phyloP scores from a whole-genome alignment of 176 grass and related monocot genomes.

The Oryza glaberrima region DNA sequence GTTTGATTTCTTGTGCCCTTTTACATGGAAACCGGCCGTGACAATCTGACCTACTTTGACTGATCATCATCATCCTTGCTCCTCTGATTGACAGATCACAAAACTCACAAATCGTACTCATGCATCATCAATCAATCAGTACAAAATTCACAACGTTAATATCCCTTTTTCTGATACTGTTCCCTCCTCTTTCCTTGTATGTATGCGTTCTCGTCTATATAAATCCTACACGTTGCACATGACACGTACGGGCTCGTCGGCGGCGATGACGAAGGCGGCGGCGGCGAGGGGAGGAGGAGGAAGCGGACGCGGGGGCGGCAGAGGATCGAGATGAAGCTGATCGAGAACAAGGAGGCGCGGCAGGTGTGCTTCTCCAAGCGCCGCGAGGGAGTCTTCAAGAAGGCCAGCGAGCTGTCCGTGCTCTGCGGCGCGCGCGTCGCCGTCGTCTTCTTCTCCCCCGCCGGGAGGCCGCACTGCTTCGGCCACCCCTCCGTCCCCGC shows the following conservation, averaged over 20 bases:
- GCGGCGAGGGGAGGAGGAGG: constrained; percentile 2
- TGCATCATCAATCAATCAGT: constrained; percentile 31
- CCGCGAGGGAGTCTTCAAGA: constrained; percentile 61
- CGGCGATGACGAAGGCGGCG: constrained; percentile 17
- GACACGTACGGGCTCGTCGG: background rate
- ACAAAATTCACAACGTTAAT: background rate
- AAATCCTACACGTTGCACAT: background rate
- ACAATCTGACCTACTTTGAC: background rate
- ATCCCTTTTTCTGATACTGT: background rate
- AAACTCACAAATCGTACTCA: background rate
- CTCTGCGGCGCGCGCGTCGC: constrained; percentile 59
- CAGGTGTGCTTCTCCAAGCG: constrained; percentile 82
- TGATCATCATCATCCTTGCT: background rate
- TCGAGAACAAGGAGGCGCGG: constrained; percentile 30
- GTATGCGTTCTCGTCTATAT: background rate
- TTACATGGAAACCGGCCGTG: constrained; percentile 21
- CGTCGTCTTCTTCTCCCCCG: constrained; percentile 67
- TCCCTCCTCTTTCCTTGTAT: constrained; percentile 23
- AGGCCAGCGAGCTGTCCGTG: constrained; percentile 63
- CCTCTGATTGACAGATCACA: constrained; percentile 26
- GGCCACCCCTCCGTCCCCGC: constrained; percentile 54
- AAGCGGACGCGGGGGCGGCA: constrained; percentile 57
- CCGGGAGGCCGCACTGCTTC: constrained; percentile 48
- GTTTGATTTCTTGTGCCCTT: background rate
- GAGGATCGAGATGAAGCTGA: constrained; percentile 74